These are phyloP conservation scores for Rubia tinctorum DNA, from an alignment of 305 asterid genomes.

Conservation along the genomic window DNA sequence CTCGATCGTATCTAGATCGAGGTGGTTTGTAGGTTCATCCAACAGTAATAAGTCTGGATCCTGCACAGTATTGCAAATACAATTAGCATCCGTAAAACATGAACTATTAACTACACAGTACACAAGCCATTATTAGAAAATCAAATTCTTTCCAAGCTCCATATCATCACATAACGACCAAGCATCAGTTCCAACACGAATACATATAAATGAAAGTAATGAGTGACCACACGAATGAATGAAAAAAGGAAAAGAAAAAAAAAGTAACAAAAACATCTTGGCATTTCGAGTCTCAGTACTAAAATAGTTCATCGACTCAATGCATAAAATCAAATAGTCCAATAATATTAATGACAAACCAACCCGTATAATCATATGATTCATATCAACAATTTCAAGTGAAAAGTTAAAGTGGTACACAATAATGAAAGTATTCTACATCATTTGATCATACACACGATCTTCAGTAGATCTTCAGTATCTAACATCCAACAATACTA, in stretches of 20 bases:
- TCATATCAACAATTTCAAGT: constrained; percentile 1
- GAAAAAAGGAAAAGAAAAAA: background rate
- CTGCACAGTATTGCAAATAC: constrained; percentile 34
- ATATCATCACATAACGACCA: background rate
- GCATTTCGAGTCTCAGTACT: background rate
- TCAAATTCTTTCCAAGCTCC: background rate
- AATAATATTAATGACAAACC: background rate
- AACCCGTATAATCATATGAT: background rate
- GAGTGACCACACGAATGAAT: background rate
- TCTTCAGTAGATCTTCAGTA: background rate
- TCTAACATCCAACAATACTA: background rate
- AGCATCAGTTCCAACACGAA: background rate
- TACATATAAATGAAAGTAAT: background rate
- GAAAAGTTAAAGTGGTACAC: background rate
- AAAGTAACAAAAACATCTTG: too few relatives aligned
- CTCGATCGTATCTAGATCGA: constrained; percentile 96
- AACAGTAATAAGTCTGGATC: constrained; percentile 86
- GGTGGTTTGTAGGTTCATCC: constrained; percentile 99
- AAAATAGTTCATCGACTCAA: background rate
- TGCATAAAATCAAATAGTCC: background rate
- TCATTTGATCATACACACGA: background rate
- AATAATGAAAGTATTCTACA: background rate
- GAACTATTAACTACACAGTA: background rate
- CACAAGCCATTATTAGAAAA: background rate
- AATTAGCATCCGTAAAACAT: constrained; percentile 7